Percentiles rank a stretch among this genome's conserved stretches.
Evolutionary conservation across 2,329 filamentous ascomycete genomes (phyloP).

Genomic region (Colletotrichum somersetense): DNA sequence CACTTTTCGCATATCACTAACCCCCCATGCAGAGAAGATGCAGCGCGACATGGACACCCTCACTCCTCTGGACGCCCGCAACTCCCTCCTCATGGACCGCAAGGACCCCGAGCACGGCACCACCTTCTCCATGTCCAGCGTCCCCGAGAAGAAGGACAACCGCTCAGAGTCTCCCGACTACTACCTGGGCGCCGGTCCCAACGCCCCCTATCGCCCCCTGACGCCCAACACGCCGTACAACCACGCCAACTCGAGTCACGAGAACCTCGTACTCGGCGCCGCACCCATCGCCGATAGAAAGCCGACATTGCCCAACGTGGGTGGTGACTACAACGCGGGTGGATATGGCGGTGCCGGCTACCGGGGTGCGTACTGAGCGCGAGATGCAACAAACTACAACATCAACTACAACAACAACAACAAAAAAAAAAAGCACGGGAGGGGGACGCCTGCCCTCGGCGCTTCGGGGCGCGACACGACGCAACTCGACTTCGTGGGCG

Average conservation of each 20-base stretch:
- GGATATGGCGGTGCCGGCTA: slow-evolving; percentile 40
- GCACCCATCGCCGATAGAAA: slow-evolving; percentile 54
- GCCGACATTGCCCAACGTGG: slow-evolving; percentile 51
- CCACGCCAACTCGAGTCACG: slow-evolving; percentile 50
- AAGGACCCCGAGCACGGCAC: slow-evolving; percentile 50
- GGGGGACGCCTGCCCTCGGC: background rate
- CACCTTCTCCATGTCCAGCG: slow-evolving; percentile 57
- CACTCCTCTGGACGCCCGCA: slow-evolving; percentile 87
- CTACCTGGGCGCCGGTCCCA: slow-evolving; percentile 45
- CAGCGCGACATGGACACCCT: slow-evolving; percentile 83
- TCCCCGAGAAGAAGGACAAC: slow-evolving; percentile 48
- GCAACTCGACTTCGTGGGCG: background rate
- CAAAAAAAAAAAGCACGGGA: slow-evolving; percentile 13
- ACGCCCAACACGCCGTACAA: slow-evolving; percentile 51
- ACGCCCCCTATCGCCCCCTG: slow-evolving; percentile 52
- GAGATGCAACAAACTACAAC: background rate
- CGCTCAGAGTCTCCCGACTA: slow-evolving; percentile 52
- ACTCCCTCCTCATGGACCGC: slow-evolving; percentile 82
- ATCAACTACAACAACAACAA: background rate
- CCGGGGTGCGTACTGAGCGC: slow-evolving; percentile 35
- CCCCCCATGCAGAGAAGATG: slow-evolving; percentile 72
- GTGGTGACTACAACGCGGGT: slow-evolving; percentile 24
- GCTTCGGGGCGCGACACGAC: background rate
- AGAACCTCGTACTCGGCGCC: slow-evolving; percentile 55
- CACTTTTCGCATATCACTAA: slow-evolving; percentile 46